Percentiles rank a stretch among this genome's conserved stretches.
These are phyloP conservation scores for Apiotrichum montevideense DNA, from an alignment of 1,284 basidiomycete species.

Conservation along the genomic window DNA sequence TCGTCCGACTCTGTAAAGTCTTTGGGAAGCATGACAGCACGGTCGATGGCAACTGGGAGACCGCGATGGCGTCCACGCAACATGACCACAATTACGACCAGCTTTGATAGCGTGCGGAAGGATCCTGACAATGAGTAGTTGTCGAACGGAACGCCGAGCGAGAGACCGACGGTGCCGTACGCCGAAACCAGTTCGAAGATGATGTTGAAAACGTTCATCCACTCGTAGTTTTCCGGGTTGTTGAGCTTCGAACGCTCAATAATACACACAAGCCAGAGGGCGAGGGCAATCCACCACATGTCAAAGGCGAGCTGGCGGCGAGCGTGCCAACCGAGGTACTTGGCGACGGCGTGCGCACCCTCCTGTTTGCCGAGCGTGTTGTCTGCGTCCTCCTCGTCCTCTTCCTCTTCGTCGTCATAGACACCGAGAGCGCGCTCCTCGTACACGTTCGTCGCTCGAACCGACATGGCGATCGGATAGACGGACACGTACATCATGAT, in stretches of 20 bases:
- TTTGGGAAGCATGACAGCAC: slow-evolving; percentile 45
- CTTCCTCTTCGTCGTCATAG: slow-evolving; percentile 55
- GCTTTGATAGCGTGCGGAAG: slow-evolving; percentile 36
- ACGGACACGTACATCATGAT: slow-evolving; percentile 64
- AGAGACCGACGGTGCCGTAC: slow-evolving; percentile 84
- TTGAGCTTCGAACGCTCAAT: slow-evolving; percentile 66
- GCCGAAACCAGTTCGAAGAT: slow-evolving; percentile 62
- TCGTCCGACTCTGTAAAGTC: slow-evolving; percentile 43
- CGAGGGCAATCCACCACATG: slow-evolving; percentile 82
- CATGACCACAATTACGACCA: slow-evolving; percentile 40
- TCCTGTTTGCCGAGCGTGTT: slow-evolving; percentile 35
- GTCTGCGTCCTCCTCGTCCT: slow-evolving; percentile 42
- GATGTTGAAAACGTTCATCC: slow-evolving; percentile 74
- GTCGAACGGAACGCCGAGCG: slow-evolving; percentile 62
- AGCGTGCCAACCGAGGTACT: slow-evolving; percentile 52
- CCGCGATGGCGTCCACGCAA: slow-evolving; percentile 41
- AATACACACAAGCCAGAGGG: slow-evolving; percentile 75
- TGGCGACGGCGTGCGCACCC: slow-evolving; percentile 43
- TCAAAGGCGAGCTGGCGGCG: slow-evolving; percentile 84
- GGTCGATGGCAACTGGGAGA: slow-evolving; percentile 43
- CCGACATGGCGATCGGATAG: slow-evolving; percentile 59
- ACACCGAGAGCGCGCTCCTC: slow-evolving; percentile 82
- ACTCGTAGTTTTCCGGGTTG: slow-evolving; percentile 53
- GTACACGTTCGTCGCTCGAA: slow-evolving; percentile 97
- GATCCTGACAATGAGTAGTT: slow-evolving; percentile 37